Conservation (phyloP, 208 protist species). For the Balamuthia mandrillaris region DNA sequence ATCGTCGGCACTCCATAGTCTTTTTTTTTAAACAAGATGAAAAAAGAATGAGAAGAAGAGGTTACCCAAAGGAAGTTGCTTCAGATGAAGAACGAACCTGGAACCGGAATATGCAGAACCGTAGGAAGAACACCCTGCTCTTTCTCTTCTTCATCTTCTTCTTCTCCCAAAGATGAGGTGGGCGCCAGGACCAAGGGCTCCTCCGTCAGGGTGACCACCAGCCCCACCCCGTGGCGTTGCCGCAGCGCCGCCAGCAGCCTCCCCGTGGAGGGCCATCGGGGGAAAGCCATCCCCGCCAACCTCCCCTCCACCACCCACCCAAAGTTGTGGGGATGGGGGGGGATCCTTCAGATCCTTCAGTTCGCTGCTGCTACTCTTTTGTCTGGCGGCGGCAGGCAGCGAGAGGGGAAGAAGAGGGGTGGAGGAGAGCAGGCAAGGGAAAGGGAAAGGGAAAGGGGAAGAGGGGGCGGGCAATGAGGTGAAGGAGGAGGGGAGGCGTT, state of each 20-base stretch:
- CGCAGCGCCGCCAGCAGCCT: not conserved
- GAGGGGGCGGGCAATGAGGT: too few species aligned
- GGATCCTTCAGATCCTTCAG: too few species aligned
- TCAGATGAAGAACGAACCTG: not conserved
- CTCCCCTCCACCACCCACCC: not conserved
- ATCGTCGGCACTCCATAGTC: not conserved
- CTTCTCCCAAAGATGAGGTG: too few species aligned
- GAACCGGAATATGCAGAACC: not conserved
- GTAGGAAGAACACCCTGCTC: not conserved
- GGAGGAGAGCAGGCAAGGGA: too few species aligned
- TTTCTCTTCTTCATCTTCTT: too few species aligned
- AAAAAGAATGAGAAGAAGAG: not conserved
- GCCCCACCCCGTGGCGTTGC: not conserved
- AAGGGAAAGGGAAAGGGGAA: too few species aligned
- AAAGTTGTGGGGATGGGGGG: too few species aligned
- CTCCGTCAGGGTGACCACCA: not conserved
- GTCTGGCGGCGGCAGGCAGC: too few species aligned
- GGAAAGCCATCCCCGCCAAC: not conserved
- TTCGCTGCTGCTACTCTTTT: too few species aligned
- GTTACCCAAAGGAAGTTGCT: not conserved
- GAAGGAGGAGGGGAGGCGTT: too few species aligned
- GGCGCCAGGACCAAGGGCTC: not conserved
- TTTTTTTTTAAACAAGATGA: not conserved
- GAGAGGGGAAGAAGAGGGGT: too few species aligned
- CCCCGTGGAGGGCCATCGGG: too few species aligned